Percentiles rank a stretch among this genome's conserved stretches.
These are phyloP conservation scores for Mortierella sp. DNA, from an alignment of 371 early-diverging fungal species.

Conservation along the genomic window DNA sequence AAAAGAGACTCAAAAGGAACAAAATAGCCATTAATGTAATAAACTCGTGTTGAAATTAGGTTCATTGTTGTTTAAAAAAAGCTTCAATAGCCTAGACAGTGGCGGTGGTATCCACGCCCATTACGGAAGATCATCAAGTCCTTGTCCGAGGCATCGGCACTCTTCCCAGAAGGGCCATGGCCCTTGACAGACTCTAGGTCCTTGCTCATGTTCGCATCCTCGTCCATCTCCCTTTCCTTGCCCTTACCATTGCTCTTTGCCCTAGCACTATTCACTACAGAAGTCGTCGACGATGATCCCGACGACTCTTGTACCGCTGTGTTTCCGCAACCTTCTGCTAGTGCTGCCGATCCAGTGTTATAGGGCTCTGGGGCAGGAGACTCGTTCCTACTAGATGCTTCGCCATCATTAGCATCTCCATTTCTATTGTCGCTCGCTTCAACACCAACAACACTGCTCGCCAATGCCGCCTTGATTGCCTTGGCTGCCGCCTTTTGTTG, in stretches of 20 bases:
- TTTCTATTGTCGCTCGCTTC: too few species aligned
- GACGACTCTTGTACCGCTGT: slow-evolving; percentile 15
- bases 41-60: too few species aligned
- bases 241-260: not conserved
- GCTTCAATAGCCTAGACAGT: slow-evolving; percentile 53
- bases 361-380: slow-evolving; percentile 7
- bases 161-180: not conserved
- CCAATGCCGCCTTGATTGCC: slow-evolving; percentile 49
- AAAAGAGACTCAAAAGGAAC: too few species aligned
- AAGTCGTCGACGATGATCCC: slow-evolving; percentile 12
- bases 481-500: slow-evolving; percentile 51
- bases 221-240: slow-evolving; percentile 10
- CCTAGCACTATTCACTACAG: not conserved
- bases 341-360: slow-evolving; percentile 9
- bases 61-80: too few species aligned
- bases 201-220: too few species aligned
- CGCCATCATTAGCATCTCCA: too few species aligned
- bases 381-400: not conserved
- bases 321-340: not conserved
- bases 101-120: slow-evolving; percentile 69
- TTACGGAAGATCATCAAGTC: slow-evolving; percentile 65
- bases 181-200: not conserved
- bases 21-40: too few species aligned
- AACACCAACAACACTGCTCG: slow-evolving; percentile 18
- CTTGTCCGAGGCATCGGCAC: slow-evolving; percentile 22